These are phyloP conservation scores for Exserohilum rostratum DNA, from an alignment of 2,329 filamentous ascomycete species.

Conservation along the genomic window DNA sequence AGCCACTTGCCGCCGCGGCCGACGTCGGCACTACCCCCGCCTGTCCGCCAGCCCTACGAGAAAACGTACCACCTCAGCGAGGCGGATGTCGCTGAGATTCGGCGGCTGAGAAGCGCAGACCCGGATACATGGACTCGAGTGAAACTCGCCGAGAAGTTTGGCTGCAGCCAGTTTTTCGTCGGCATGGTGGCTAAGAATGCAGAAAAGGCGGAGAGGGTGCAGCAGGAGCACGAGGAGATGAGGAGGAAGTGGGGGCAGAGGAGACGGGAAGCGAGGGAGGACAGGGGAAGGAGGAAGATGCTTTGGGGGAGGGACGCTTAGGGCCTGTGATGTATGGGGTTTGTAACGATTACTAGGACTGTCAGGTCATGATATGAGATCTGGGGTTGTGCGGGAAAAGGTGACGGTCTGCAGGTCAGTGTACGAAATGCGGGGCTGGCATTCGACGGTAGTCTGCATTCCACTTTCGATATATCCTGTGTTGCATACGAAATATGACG, in stretches of 20 bases:
- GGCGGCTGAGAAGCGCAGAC: constrained; percentile 59
- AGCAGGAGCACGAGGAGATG: constrained; percentile 58
- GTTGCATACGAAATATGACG: neutral
- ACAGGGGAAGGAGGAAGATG: constrained; percentile 64
- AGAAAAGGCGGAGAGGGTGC: constrained; percentile 50
- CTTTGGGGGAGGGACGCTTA: constrained; percentile 65
- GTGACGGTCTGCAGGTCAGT: neutral
- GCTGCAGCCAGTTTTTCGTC: constrained; percentile 67
- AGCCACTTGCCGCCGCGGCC: constrained; percentile 30
- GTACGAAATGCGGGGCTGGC: too few species aligned
- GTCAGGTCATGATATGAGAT: neutral
- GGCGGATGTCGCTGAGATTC: constrained; percentile 65
- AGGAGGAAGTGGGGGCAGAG: constrained; percentile 66
- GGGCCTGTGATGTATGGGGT: too few species aligned
- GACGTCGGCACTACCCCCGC: constrained; percentile 50
- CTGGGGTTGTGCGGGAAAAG: neutral
- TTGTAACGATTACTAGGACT: neutral
- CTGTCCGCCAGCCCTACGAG: constrained; percentile 58
- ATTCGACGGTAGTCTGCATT: neutral
- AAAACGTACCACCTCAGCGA: constrained; percentile 67
- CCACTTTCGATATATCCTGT: neutral
- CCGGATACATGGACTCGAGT: constrained; percentile 65
- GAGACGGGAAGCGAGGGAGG: constrained; percentile 66
- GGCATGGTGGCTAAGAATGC: constrained; percentile 60
- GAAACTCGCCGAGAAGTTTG: constrained; percentile 66